Percentiles rank a stretch among this genome's conserved stretches.
Evolutionary conservation across 495 filamentous ascomycete genomes (phyloP).

Genomic region (Penicillium silybi): DNA sequence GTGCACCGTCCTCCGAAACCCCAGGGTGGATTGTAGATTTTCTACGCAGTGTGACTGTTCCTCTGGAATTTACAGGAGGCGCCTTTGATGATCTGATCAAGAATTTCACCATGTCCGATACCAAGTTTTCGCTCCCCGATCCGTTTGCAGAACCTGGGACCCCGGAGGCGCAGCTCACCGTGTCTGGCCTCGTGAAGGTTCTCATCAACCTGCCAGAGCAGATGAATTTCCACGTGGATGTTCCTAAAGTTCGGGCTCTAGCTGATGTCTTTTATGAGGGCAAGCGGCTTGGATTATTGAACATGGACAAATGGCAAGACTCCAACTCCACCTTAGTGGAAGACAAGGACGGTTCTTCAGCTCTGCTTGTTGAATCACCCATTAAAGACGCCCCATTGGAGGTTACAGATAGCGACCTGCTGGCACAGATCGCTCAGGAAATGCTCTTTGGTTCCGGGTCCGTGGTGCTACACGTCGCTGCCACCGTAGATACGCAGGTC

Average conservation of each 20-base stretch:
- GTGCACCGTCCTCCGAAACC: conserved; percentile 56
- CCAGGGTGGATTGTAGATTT: conserved; percentile 80
- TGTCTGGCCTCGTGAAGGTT: conserved; percentile 79
- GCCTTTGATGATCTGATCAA: conserved; percentile 76
- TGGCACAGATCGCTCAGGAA: conserved; percentile 69
- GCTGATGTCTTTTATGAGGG: conserved; percentile 75
- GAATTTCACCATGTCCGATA: conserved; percentile 79
- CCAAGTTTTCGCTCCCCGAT: conserved; percentile 77
- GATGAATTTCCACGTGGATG: conserved; percentile 77
- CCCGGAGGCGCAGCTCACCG: conserved; percentile 67
- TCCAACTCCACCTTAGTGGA: conserved; percentile 73
- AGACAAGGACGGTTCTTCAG: conserved; percentile 49
- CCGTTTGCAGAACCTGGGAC: conserved; percentile 69
- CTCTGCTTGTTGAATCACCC: conserved; percentile 64
- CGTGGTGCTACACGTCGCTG: conserved; percentile 65
- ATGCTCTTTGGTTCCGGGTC: conserved; percentile 66
- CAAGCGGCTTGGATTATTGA: conserved; percentile 70
- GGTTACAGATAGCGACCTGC: conserved; percentile 70
- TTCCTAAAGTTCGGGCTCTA: conserved; percentile 66
- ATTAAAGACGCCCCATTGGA: conserved; percentile 76
- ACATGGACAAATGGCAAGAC: conserved; percentile 75
- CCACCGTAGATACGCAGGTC: conserved; percentile 79
- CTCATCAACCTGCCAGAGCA: conserved; percentile 73
- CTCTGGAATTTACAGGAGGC: conserved; percentile 76
- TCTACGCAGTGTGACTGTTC: conserved; percentile 75